Percentiles rank a stretch among this genome's conserved stretches.
These are phyloP conservation scores for Mallotus nudiflorus DNA, from an alignment of 345 rosid species.

Conservation along the genomic window DNA sequence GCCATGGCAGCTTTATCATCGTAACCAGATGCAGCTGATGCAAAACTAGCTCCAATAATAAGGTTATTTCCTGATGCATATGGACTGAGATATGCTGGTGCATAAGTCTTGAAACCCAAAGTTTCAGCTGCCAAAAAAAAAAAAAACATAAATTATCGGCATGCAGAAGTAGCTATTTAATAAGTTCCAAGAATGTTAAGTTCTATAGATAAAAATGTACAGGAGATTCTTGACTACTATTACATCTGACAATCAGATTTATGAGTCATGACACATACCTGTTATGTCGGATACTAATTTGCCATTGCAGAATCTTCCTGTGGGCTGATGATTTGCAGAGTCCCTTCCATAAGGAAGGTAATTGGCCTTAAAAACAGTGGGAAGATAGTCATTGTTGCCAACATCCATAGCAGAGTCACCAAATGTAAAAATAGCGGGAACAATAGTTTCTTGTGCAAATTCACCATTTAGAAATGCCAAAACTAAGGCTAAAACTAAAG, in stretches of 20 bases:
- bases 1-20: constrained; percentile 65
- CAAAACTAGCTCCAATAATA: constrained; percentile 87
- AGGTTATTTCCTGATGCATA: constrained; percentile 86
- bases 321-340: constrained; percentile 57
- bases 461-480: neutral
- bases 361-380: constrained; percentile 72
- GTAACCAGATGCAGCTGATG: constrained; percentile 91
- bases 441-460: constrained; percentile 48
- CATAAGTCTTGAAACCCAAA: constrained; percentile 69
- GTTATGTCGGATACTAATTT: constrained; percentile 86
- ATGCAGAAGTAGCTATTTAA: no score
- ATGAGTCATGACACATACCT: constrained; percentile 52
- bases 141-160: no score
- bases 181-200: neutral
- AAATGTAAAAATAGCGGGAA: constrained; percentile 72
- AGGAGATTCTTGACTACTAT: no score
- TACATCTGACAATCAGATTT: no score
- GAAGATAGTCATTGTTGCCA: constrained; percentile 87
- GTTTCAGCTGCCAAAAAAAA: constrained; percentile 61
- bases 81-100: constrained; percentile 86
- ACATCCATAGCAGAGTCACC: constrained; percentile 94
- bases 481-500: constrained; percentile 2
- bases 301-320: constrained; percentile 95
- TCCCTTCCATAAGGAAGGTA: constrained; percentile 96
- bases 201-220: no score